Conservation (phyloP, 495 filamentous ascomycete species). For the Neurospora sp. region DNA sequence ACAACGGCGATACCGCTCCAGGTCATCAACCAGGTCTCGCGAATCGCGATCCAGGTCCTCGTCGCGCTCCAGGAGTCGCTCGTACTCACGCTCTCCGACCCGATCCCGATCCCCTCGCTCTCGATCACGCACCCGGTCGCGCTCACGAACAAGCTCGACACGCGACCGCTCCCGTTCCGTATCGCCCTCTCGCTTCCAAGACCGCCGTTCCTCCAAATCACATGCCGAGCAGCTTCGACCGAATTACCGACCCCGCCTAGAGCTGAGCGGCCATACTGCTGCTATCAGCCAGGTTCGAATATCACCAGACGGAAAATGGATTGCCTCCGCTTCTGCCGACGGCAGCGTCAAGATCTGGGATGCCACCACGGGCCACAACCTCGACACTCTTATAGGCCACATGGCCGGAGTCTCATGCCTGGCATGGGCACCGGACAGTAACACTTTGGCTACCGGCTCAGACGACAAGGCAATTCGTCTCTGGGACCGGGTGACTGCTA, state of each 20-base stretch:
- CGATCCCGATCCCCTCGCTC: constrained; percentile 26
- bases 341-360: constrained; percentile 87
- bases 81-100: constrained; percentile 29
- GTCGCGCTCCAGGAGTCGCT: constrained; percentile 13
- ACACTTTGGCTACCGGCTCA: constrained; percentile 77
- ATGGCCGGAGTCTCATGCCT: constrained; percentile 83
- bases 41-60: constrained; percentile 12
- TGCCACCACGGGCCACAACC: constrained; percentile 59
- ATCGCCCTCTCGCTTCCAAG: constrained; percentile 11
- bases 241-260: constrained; percentile 25
- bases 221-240: constrained; percentile 15
- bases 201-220: constrained; percentile 2
- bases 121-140: constrained; percentile 16
- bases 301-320: constrained; percentile 79
- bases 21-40: constrained; percentile 12
- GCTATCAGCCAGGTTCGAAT: constrained; percentile 82
- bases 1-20: constrained; percentile 24
- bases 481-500: constrained; percentile 74
- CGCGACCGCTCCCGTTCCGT: constrained; percentile 6
- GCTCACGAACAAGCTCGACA: constrained; percentile 18
- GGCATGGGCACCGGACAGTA: constrained; percentile 81
- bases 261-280: constrained; percentile 60
- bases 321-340: constrained; percentile 86
- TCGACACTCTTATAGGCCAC: constrained; percentile 87
- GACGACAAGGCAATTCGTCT: constrained; percentile 94